A percentile compares a stretch with the other conserved stretches of the same genome.
These are phyloP conservation scores for Solanum pinnatisectum DNA, from an alignment of 257 asterid species.

Conservation along the genomic window DNA sequence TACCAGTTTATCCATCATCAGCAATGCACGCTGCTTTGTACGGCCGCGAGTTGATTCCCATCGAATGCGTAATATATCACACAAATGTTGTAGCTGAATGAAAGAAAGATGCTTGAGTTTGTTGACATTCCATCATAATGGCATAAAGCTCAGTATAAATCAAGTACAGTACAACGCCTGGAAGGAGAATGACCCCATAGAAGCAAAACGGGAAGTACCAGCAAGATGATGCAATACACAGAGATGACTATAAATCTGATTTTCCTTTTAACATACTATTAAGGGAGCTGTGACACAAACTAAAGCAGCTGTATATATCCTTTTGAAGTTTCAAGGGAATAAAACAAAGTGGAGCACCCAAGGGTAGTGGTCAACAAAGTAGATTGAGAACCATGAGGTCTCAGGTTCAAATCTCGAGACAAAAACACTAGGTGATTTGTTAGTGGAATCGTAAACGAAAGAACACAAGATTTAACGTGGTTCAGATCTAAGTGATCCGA, in stretches of 20 bases:
- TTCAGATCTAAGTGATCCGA: background rate
- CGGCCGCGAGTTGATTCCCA: slow-evolving; percentile 93
- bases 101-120: background rate
- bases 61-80: slow-evolving; percentile 61
- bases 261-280: background rate
- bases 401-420: background rate
- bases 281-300: background rate
- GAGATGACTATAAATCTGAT: background rate
- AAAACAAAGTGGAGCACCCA: background rate
- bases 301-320: background rate
- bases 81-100: slow-evolving; percentile 47
- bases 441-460: background rate
- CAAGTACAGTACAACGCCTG: background rate
- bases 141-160: background rate
- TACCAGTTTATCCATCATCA: slow-evolving; percentile 88
- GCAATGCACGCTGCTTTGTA: slow-evolving; percentile 84
- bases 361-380: background rate
- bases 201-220: background rate
- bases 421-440: background rate
- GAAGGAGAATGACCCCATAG: background rate
- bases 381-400: background rate
- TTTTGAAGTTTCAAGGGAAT: background rate
- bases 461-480: background rate
- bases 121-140: background rate
- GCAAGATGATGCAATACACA: background rate